Base-by-base conservation (phyloP, 2,329 filamentous ascomycete species). In the Beauveria scarabaeidicola region DNA sequence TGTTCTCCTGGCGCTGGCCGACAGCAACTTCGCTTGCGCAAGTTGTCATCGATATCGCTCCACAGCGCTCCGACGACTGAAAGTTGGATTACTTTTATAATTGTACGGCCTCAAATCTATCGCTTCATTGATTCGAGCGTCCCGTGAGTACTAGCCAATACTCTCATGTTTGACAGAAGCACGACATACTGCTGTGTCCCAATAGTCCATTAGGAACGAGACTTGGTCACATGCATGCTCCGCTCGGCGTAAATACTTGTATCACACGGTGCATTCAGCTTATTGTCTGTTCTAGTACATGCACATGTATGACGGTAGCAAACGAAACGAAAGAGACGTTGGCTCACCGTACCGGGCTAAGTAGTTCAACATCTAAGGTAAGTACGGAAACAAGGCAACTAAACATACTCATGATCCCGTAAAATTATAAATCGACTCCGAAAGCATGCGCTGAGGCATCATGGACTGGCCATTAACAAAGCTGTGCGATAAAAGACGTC, bases 401-500 rank as follows among this genome's bases (percentile, higher is more conserved):
- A 60, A 53, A 51, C 50, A 56, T 56, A 60, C 52, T 44, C 58
- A 51, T 56, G 52, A 55, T 60, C 46, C 58, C 58, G 52, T 47
- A 51, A 55, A 52, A 59, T 52, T 60, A 55, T 41, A 43, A 56
- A 44, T 43, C 43, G 48, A 59, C 57, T 52, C 50, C 48, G 27
- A 59, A 52, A 38, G 48, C 48, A 59, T 40, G 57, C 57, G 57
- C 57, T 47, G 57, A 23, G 48, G 57, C 57, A 59, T 44, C 52
- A 40, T 60, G 44, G 44, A 50, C 52, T 56, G 52, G 23, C 38
- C 44, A 60, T 29, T 40, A 58, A 58, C 55, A 58, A 58, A 56
- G 46, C 36, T 56, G 44, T 43, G 44, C 58, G 52, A 44, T 41
- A 60, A 55, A 59, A 40, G 52, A 60, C 51, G 41, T 38, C 19